phyloP scores from a whole-genome alignment of 2,329 filamentous ascomycete genomes.

The Hymenoscyphus repandus region DNA sequence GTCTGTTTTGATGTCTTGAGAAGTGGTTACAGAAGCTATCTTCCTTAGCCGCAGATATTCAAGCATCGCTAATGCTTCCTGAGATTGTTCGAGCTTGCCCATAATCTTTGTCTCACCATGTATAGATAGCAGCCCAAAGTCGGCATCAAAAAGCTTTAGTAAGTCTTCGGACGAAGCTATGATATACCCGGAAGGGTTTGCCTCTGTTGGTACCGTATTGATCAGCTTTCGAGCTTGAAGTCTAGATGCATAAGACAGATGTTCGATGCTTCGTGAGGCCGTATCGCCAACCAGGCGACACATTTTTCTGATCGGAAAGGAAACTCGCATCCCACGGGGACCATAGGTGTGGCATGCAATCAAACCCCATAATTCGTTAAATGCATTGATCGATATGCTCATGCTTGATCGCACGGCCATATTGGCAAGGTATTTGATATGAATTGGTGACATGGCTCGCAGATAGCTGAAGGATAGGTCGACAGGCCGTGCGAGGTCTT shows the following conservation, averaged over 20 bases:
- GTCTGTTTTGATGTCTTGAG: constrained; percentile 68
- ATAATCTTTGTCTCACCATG: constrained; percentile 84
- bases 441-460: constrained; percentile 85
- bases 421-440: constrained; percentile 79
- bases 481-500: constrained; percentile 69
- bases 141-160: constrained; percentile 77
- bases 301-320: constrained; percentile 88
- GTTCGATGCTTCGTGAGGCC: constrained; percentile 80
- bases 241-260: constrained; percentile 78
- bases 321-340: constrained; percentile 74
- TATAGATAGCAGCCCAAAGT: constrained; percentile 81
- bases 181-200: constrained; percentile 84
- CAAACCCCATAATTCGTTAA: constrained; percentile 79
- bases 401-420: constrained; percentile 93
- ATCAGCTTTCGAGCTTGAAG: constrained; percentile 84
- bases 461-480: constrained; percentile 70
- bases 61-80: constrained; percentile 77
- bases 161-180: constrained; percentile 84
- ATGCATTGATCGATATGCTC: constrained; percentile 88
- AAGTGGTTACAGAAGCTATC: constrained; percentile 70
- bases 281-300: constrained; percentile 82
- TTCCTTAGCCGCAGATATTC: constrained; percentile 77
- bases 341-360: constrained; percentile 85
- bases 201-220: constrained; percentile 74
- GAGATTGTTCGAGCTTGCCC: constrained; percentile 67